Base-by-base conservation (phyloP, 345 rosid genomes). In the Clausena lansium region DNA sequence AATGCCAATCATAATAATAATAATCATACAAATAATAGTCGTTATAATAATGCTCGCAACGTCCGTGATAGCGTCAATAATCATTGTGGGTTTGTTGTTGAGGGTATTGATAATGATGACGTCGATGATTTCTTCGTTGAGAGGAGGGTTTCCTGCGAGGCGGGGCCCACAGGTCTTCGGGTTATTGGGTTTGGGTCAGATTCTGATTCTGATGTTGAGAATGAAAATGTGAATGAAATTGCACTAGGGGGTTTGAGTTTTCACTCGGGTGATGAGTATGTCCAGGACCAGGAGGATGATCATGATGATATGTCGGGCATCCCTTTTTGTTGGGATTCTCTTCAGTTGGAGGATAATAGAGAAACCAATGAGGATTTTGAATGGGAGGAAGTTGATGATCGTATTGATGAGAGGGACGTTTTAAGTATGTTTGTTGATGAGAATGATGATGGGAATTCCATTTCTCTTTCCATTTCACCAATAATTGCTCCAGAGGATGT, bases 311-410 rank as follows among this genome's bases (percentile, higher is more conserved):
- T 80, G 82, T 88, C 47, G 6, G 83, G 85, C 72, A 80, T 86
- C 50, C 93, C 91, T 35, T 88, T 92, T 57, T 79, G 87, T 82
- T 93, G 92, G 97, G 98, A 93, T 81, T 89, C 96, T 4, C 88
- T 93, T 77, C 90, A 81, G 0, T 76, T 93, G 84, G 99, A 89
- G 68, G 97, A 88, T 64, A 84, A 81, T 67, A 82, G 89, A 45
- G 91, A 84, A n/a, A 75, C 80, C 71, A 85, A 82, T 65, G 98
- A 91, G 79, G 95, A 95, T 62, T 87, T 88, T 7, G 99, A 92
- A 83, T 95, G 99, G 99, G 99, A 93, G 83, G 97, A 95, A 82
- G 94, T 95, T 54, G 91, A 89, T 81, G 94, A 82, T 62, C 83
- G 84, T 61, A 76, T 77, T n/a, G 94, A 91, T 74, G 97, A 91